Percentiles rank a stretch among this genome's conserved stretches.
Evolutionary conservation across 345 rosid genomes (phyloP).

Genomic region (Linum tenue): DNA sequence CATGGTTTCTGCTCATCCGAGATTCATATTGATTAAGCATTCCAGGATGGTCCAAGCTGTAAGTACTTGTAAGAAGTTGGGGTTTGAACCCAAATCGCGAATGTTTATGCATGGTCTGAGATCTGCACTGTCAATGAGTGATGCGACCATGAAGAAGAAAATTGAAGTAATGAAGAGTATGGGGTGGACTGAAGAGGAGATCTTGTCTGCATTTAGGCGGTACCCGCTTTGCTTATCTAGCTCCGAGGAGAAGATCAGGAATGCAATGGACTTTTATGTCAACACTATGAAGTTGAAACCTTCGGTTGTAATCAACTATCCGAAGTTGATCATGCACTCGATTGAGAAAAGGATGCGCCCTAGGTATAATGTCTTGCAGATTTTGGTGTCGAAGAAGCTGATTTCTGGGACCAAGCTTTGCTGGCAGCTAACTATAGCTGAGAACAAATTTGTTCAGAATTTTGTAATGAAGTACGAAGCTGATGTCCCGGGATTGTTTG

Average conservation of each 20-base stretch:
- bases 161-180: conserved; percentile 20
- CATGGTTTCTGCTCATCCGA: conserved; percentile 8
- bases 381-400: conserved; percentile 22
- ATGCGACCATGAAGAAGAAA: conserved; percentile 14
- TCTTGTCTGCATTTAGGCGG: conserved; percentile 10
- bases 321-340: conserved; percentile 10
- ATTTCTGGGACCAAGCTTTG: not conserved
- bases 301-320: conserved; percentile 1
- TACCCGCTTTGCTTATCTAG: not conserved
- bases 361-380: conserved; percentile 13
- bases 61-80: conserved; percentile 11
- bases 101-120: conserved; percentile 16
- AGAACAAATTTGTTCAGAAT: conserved; percentile 15
- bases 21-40: not conserved
- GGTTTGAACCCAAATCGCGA: conserved; percentile 10
- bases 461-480: conserved; percentile 11
- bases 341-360: conserved; percentile 19
- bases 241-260: conserved; percentile 18
- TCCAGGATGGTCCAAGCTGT: conserved; percentile 10
- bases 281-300: conserved; percentile 10
- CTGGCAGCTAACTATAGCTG: not conserved
- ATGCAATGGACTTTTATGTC: conserved; percentile 11
- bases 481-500: conserved; percentile 17
- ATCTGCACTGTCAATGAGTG: conserved; percentile 7
- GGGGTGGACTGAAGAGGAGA: conserved; percentile 25